Percentiles rank a stretch among this genome's conserved stretches.
phyloP scores from a whole-genome alignment of 805 yeast genomes.

The Scheffersomyces amazonensis region DNA sequence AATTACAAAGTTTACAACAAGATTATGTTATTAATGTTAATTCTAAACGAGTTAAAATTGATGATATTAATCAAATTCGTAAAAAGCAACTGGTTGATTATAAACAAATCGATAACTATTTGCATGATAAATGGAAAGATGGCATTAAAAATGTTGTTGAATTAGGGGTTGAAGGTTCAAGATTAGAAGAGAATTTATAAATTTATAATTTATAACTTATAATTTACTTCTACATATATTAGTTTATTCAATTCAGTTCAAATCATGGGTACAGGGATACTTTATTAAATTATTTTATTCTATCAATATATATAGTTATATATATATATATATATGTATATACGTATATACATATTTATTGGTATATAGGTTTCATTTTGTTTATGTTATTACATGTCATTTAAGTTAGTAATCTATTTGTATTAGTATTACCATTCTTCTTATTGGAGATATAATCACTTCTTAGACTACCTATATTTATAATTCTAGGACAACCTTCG shows the following conservation, averaged over 20 bases:
- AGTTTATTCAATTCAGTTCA: background rate
- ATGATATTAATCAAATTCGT: conserved; percentile 41
- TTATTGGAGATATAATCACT: conserved; percentile 64
- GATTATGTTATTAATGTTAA: conserved; percentile 17
- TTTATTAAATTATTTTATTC: no score
- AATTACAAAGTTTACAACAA: conserved; percentile 21
- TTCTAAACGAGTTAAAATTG: conserved; percentile 40
- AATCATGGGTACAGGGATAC: no score
- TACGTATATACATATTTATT: no score
- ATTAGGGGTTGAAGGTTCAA: conserved; percentile 25
- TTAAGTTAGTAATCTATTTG: background rate
- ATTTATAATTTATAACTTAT: background rate
- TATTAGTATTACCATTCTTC: conserved; percentile 17
- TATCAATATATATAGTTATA: no score
- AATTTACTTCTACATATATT: background rate
- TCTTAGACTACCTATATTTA: conserved; percentile 76
- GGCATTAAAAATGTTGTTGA: conserved; percentile 40
- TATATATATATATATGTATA: no score
- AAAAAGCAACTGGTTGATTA: conserved; percentile 41
- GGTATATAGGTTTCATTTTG: no score
- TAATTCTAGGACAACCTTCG: conserved; percentile 88
- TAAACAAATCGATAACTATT: conserved; percentile 42
- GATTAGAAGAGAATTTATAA: conserved; percentile 10
- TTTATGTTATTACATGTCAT: no score
- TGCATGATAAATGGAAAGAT: conserved; percentile 50